Evolutionary conservation across 768 basidiomycete species (phyloP).

Genomic region (Pleurotus tuber-regium): DNA sequence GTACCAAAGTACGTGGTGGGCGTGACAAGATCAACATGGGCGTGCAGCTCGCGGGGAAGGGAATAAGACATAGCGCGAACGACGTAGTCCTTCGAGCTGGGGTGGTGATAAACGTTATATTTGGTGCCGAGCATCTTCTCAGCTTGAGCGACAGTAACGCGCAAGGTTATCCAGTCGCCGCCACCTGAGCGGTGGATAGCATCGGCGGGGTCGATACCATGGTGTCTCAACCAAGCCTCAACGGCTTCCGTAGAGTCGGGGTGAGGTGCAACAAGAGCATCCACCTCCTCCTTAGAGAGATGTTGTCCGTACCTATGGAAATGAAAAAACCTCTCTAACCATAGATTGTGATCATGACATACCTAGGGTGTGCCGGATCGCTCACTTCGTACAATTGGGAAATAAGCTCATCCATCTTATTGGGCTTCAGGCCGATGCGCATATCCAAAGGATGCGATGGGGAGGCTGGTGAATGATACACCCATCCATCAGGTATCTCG

Average conservation of each 20-base stretch:
- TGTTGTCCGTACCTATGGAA: slow-evolving; percentile 42
- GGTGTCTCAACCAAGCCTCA: slow-evolving; percentile 55
- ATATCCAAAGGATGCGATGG: slow-evolving; percentile 47
- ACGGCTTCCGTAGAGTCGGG: slow-evolving; percentile 52
- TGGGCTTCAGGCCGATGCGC: slow-evolving; percentile 55
- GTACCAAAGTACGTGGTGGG: slow-evolving; percentile 67
- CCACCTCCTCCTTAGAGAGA: slow-evolving; percentile 65
- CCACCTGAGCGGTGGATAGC: slow-evolving; percentile 51
- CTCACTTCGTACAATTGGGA: slow-evolving; percentile 54
- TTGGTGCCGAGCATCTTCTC: slow-evolving; percentile 68
- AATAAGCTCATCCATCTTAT: slow-evolving; percentile 46
- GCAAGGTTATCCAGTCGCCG: slow-evolving; percentile 64
- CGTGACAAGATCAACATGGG: slow-evolving; percentile 63
- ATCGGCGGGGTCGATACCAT: slow-evolving; percentile 48
- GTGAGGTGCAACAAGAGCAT: slow-evolving; percentile 59
- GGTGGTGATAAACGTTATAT: slow-evolving; percentile 21
- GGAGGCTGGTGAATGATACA: slow-evolving; percentile 39
- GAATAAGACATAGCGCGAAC: slow-evolving; percentile 66
- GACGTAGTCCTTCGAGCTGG: slow-evolving; percentile 28
- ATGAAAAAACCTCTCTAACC: neutral
- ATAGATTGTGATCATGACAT: slow-evolving; percentile 12
- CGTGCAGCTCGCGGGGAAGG: slow-evolving; percentile 53
- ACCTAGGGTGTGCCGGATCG: slow-evolving; percentile 50
- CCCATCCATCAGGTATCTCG: slow-evolving; percentile 48
- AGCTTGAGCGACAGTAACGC: slow-evolving; percentile 52